Percentiles rank a stretch among this genome's conserved stretches.
Evolutionary conservation across 768 basidiomycete genomes (phyloP).

Genomic region (Auricularia sp.): DNA sequence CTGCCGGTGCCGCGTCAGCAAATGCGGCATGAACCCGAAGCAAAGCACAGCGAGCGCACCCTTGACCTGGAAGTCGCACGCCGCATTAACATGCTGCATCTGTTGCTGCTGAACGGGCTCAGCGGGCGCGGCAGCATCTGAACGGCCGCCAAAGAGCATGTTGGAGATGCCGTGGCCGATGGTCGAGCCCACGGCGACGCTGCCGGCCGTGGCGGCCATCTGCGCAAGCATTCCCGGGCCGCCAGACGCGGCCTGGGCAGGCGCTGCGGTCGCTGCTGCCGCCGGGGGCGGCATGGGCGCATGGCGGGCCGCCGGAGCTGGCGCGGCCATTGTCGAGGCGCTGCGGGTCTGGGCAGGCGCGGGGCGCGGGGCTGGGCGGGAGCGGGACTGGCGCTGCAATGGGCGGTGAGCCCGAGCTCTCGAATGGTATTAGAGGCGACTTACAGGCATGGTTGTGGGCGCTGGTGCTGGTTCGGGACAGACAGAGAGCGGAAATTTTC

Average conservation of each 20-base stretch:
- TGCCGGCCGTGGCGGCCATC: conserved; percentile 87
- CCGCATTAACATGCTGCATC: conserved; percentile 28
- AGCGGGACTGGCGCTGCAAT: conserved; percentile 66
- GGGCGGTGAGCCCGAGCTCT: not conserved
- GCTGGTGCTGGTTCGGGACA: not conserved
- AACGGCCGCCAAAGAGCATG: conserved; percentile 79
- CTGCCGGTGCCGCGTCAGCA: conserved; percentile 24
- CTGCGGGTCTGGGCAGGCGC: conserved; percentile 37
- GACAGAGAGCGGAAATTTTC: conserved; percentile 4
- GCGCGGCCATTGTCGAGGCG: conserved; percentile 32
- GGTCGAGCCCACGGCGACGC: conserved; percentile 79
- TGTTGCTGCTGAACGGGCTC: conserved; percentile 34
- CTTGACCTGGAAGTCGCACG: conserved; percentile 75
- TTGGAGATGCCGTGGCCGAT: conserved; percentile 83
- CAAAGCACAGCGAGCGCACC: conserved; percentile 30
- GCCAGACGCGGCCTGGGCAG: conserved; percentile 26
- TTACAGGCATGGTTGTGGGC: not conserved
- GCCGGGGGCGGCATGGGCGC: conserved; percentile 25
- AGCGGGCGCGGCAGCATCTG: conserved; percentile 30
- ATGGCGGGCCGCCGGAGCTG: conserved; percentile 37
- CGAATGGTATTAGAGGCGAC: not conserved
- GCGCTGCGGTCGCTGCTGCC: conserved; percentile 22
- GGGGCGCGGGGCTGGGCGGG: conserved; percentile 47
- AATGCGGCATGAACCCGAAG: not conserved
- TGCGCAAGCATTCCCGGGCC: conserved; percentile 60